Conservation (phyloP, 352 stramenopile species). For the Phytophthora ramorum region DNA sequence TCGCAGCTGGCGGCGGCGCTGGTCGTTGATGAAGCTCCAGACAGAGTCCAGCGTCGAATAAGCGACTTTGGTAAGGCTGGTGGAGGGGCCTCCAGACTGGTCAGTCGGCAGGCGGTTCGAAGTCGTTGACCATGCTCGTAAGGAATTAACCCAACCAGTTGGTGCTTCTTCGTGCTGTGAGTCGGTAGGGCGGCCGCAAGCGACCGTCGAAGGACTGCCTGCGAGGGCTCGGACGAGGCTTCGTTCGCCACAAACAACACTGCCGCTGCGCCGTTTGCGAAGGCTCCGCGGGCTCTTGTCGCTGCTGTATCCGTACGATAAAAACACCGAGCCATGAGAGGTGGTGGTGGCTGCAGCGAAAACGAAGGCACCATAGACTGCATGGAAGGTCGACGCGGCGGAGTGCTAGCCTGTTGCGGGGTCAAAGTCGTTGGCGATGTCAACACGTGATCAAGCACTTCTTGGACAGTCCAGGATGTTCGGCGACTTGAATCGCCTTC, state of each 20-base stretch:
- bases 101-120: slow-evolving; percentile 26
- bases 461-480: slow-evolving; percentile 37
- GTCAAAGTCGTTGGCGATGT: slow-evolving; percentile 10
- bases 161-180: slow-evolving; percentile 15
- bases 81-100: slow-evolving; percentile 5
- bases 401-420: not conserved
- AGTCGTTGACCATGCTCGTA: slow-evolving; percentile 36
- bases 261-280: slow-evolving; percentile 54
- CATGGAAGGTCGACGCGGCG: slow-evolving; percentile 24
- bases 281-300: slow-evolving; percentile 41
- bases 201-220: slow-evolving; percentile 31
- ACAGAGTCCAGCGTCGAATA: slow-evolving; percentile 20
- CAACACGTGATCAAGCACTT: slow-evolving; percentile 23
- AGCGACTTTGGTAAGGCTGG: slow-evolving; percentile 2
- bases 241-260: slow-evolving; percentile 59
- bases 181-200: slow-evolving; percentile 10
- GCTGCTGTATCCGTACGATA: slow-evolving; percentile 51
- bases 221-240: slow-evolving; percentile 27
- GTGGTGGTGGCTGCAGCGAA: slow-evolving; percentile 30
- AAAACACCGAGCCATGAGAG: slow-evolving; percentile 58
- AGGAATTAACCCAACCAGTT: slow-evolving; percentile 34
- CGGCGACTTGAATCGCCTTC: slow-evolving; percentile 33
- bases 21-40: slow-evolving; percentile 9
- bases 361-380: slow-evolving; percentile 18
- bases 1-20: slow-evolving; percentile 35